Percentiles rank a stretch among this genome's conserved stretches.
Evolutionary conservation across 139 green algal species (phyloP).

Genomic region (Tetradesmus lagerheimii): DNA sequence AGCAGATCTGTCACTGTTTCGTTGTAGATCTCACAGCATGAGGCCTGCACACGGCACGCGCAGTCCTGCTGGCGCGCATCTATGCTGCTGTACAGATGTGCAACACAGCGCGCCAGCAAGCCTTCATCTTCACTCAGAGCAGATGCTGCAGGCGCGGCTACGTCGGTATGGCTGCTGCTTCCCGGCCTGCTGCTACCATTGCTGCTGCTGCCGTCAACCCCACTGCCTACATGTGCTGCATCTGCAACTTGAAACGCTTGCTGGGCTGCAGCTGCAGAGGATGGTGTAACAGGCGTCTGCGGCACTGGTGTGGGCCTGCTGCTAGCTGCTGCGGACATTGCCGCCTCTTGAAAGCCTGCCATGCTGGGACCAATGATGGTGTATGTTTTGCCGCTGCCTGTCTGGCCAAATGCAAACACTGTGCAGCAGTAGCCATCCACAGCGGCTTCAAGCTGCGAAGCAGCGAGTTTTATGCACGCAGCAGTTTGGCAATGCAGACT

Average conservation of each 20-base stretch:
- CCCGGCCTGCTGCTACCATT: not conserved
- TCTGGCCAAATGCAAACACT: conserved; percentile 84
- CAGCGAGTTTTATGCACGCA: not conserved
- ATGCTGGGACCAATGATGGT: conserved; percentile 67
- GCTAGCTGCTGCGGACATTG: not conserved
- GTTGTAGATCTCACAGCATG: conserved; percentile 81
- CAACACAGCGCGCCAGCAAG: conserved; percentile 66
- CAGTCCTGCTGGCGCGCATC: conserved; percentile 22
- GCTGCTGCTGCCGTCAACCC: not conserved
- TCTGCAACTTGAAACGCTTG: not conserved
- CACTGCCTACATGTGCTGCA: not conserved
- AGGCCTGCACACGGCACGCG: conserved; percentile 33
- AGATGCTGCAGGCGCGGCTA: not conserved
- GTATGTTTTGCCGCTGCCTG: conserved; percentile 81
- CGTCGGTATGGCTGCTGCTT: not conserved
- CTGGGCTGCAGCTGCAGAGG: not conserved
- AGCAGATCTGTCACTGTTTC: conserved; percentile 79
- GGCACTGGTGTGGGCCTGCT: not conserved
- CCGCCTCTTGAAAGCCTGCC: not conserved
- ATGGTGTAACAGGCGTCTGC: not conserved
- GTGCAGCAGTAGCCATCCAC: conserved; percentile 70
- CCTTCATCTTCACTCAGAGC: conserved; percentile 63
- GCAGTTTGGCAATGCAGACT: not conserved
- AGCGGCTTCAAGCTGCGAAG: conserved; percentile 45
- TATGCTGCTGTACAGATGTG: conserved; percentile 40